Base-by-base conservation (phyloP, 2,329 filamentous ascomycete species). In the Ophioceras dolichostomum region DNA sequence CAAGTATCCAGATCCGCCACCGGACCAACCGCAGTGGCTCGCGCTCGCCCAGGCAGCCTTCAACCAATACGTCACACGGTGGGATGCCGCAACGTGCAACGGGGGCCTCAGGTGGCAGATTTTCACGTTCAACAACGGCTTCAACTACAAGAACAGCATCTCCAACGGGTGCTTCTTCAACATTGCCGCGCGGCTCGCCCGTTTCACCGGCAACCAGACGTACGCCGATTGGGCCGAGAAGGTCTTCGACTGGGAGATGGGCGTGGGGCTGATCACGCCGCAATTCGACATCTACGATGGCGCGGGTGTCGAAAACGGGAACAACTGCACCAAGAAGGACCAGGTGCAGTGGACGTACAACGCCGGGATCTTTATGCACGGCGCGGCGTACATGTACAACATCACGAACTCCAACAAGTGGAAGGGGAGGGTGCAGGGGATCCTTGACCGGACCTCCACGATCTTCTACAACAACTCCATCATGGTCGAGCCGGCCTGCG, bases 61-160 rank as follows among this genome's bases (percentile, higher is more conserved):
- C 57, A 86, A 89, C 60, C 77, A 80, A 36, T 85, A 86, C 50
- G 75, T 73, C 2, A 58, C 59, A 16, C 73, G 84, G 17, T 89
- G 83, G 80, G 78, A 91, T 47, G 61, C 58, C 3, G 49, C 59
- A 0, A 66, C 65, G 1, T 94, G 86, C 55, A 65, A 61, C 33
- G 86, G 86, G 35, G 86, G 86, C 9, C 58, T 94, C 45, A 75
- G 81, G 44, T 94, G 87, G 87, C 86, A 94, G 60, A 82, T 93
- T 43, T 88, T 80, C 60, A 67, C 73, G 10, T 83, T 79, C 60
- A 87, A 87, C 60, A 73, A 67, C 39, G 84, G 84, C 35, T 79
- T 64, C 58, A 64, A 72, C 55, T 79, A 79, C 61, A 79, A 81
- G 51, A 81, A 81, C 58, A 67, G 70, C 17, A 78, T 81, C 45